phyloP scores from a whole-genome alignment of 2,329 filamentous ascomycete species.

The Aspergillus sojae region DNA sequence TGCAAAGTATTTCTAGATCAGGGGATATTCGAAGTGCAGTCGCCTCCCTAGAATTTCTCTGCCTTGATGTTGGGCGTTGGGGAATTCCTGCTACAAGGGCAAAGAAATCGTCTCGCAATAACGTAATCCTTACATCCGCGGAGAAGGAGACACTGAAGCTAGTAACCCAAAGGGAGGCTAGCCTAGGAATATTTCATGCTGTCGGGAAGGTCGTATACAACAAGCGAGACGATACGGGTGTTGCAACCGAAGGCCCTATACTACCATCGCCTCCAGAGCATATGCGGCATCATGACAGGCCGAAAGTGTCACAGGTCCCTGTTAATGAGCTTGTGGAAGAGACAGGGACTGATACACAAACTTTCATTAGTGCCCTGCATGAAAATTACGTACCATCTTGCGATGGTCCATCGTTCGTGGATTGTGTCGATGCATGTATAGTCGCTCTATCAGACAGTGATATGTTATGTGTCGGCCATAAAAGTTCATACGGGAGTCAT shows the following conservation, averaged over 20 bases:
- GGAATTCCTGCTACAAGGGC: constrained; percentile 70
- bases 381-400: constrained; percentile 94
- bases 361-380: constrained; percentile 86
- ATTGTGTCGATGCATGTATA: constrained; percentile 82
- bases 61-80: constrained; percentile 75
- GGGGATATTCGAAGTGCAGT: constrained; percentile 94
- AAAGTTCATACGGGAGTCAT: constrained; percentile 52
- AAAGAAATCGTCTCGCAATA: constrained; percentile 60
- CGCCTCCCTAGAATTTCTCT: constrained; percentile 89
- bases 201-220: constrained; percentile 97
- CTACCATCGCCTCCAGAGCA: constrained; percentile 63
- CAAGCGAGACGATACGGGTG: constrained; percentile 68
- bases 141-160: constrained; percentile 79
- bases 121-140: constrained; percentile 64
- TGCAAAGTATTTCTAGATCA: constrained; percentile 79
- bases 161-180: constrained; percentile 84
- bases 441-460: constrained; percentile 87
- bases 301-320: constrained; percentile 65
- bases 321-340: constrained; percentile 85
- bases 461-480: constrained; percentile 70
- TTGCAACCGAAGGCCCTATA: constrained; percentile 36
- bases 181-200: constrained; percentile 91
- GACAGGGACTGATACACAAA: constrained; percentile 87
- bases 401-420: constrained; percentile 65
- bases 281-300: constrained; percentile 60